These are phyloP conservation scores for Lentinula detonsa DNA, from an alignment of 768 basidiomycete genomes.

Conservation along the genomic window DNA sequence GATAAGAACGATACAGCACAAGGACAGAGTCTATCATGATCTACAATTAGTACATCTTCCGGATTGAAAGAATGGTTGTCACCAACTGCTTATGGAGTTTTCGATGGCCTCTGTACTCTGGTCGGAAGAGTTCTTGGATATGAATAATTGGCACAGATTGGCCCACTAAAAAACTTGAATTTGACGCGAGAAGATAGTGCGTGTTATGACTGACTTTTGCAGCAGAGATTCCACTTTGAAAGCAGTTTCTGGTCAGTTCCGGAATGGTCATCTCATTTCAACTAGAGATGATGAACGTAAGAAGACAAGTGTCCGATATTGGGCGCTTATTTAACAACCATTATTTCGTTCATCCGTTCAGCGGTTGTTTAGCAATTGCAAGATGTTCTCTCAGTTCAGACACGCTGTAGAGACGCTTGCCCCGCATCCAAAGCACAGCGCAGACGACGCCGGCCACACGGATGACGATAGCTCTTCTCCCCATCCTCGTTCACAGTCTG, in stretches of 20 bases:
- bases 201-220: slow-evolving; percentile 41
- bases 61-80: not conserved
- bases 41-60: not conserved
- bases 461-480: slow-evolving; percentile 3
- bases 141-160: slow-evolving; percentile 53
- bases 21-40: slow-evolving; percentile 56
- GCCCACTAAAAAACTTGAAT: slow-evolving; percentile 48
- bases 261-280: slow-evolving; percentile 50
- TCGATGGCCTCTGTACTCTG: slow-evolving; percentile 41
- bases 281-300: not conserved
- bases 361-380: not conserved
- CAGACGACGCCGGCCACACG: slow-evolving; percentile 24
- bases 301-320: not conserved
- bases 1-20: slow-evolving; percentile 58
- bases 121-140: slow-evolving; percentile 40
- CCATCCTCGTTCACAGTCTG: slow-evolving; percentile 31
- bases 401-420: slow-evolving; percentile 70
- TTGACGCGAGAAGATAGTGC: not conserved
- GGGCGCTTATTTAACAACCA: not conserved
- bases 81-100: slow-evolving; percentile 56
- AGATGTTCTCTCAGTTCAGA: slow-evolving; percentile 72
- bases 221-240: slow-evolving; percentile 62
- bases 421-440: slow-evolving; percentile 35
- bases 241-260: slow-evolving; percentile 67
- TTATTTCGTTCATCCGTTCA: not conserved